Percentiles rank a stretch among this genome's conserved stretches.
Evolutionary conservation across 1,284 basidiomycete species (phyloP).

Genomic region (Moesziomyces sp.): DNA sequence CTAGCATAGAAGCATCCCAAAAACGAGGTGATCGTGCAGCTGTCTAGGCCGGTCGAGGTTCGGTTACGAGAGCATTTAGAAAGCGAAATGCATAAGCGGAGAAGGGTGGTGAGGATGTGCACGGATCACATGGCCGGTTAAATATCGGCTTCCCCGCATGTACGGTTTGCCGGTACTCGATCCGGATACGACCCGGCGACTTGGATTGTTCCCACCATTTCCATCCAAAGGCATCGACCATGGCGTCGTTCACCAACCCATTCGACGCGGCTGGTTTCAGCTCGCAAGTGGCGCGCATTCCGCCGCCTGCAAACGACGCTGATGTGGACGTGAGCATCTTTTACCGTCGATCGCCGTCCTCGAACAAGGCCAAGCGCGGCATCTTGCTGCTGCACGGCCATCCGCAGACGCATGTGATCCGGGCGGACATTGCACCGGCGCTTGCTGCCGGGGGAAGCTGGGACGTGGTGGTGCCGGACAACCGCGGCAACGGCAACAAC

Average conservation of each 20-base stretch:
- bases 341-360: constrained; percentile 20
- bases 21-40: no score
- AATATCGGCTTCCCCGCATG: background rate
- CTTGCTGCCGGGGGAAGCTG: constrained; percentile 60
- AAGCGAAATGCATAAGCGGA: background rate
- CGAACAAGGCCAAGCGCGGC: constrained; percentile 3
- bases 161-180: no score
- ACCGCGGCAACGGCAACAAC: constrained; percentile 63
- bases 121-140: background rate
- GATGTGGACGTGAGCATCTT: constrained; percentile 28
- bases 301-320: constrained; percentile 14
- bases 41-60: no score
- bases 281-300: background rate
- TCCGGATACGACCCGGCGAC: constrained; percentile 3
- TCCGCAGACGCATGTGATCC: constrained; percentile 68
- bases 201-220: background rate
- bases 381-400: constrained; percentile 68
- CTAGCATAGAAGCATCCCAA: background rate
- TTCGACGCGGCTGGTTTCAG: constrained; percentile 19
- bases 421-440: constrained; percentile 61
- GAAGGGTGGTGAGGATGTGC: background rate
- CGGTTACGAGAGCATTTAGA: no score
- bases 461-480: constrained; percentile 67
- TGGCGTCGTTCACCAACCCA: constrained; percentile 13
- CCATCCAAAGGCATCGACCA: background rate